A percentile compares a stretch with the other conserved stretches of the same genome.
Conservation (phyloP, 2,329 filamentous ascomycete genomes). For the Xylaria multiplex region DNA sequence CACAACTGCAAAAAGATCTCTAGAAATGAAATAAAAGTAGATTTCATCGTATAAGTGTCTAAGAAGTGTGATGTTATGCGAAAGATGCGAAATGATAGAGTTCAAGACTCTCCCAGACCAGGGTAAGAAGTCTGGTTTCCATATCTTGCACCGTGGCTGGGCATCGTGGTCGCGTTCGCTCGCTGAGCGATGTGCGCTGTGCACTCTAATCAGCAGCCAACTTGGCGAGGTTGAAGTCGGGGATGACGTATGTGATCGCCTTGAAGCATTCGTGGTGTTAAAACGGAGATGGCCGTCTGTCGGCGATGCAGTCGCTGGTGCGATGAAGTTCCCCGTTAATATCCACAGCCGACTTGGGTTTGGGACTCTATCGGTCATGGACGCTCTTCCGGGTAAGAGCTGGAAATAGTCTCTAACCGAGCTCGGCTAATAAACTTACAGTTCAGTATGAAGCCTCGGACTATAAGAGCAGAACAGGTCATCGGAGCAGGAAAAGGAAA, state of each 20-base stretch:
- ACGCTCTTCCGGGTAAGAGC: conserved; percentile 19
- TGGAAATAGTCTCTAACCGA: not conserved
- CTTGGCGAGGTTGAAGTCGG: conserved; percentile 11
- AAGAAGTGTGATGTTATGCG: conserved; percentile 18
- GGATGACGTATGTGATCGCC: conserved; percentile 10
- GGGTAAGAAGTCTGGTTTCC: conserved; percentile 12
- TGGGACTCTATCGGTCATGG: conserved; percentile 9
- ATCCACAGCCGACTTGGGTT: conserved; percentile 26
- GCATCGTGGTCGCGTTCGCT: conserved; percentile 25
- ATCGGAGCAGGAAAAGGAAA: conserved; percentile 16
- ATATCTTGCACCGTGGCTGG: conserved; percentile 24
- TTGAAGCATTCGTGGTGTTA: conserved; percentile 17
- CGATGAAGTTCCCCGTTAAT: not conserved
- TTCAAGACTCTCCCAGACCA: conserved; percentile 16
- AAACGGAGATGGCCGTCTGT: conserved; percentile 19
- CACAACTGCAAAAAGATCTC: not conserved
- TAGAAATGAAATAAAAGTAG: not conserved
- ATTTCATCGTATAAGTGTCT: not conserved
- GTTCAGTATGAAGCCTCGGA: not conserved
- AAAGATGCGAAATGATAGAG: conserved; percentile 14
- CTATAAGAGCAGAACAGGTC: not conserved
- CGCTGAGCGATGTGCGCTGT: conserved; percentile 21
- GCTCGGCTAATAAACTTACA: not conserved
- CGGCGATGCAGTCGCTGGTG: not conserved
- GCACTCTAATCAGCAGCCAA: conserved; percentile 32